Base-by-base conservation (phyloP, 164 flowering plant genomes). In the Dillenia suffruticosa region DNA sequence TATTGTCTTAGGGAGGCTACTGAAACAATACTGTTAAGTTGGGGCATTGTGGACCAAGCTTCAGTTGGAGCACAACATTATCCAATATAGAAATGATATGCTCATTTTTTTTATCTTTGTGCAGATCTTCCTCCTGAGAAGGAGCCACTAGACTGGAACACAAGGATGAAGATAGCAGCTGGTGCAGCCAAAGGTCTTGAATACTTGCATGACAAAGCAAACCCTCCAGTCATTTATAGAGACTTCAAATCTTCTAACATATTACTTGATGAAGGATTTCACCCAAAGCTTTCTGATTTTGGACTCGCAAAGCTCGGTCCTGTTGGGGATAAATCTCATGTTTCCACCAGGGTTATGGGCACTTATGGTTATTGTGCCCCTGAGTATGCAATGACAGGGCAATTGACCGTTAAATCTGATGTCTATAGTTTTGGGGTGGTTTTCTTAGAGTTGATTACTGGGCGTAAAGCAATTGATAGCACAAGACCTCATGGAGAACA, bases 231-330 rank as follows among this genome's bases (percentile, higher is more conserved):
- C 62, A 83, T 83, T 58, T 83, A 83, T 53, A 68, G 85, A 56
- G 84, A 83, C 56, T 83, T 83, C 70, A 83, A 83, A 63, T 83
- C 88, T 17, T 81, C 88, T 49, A 83, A 83, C 72, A 83, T 83
- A 61, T 75, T 83, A 46, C 63, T 83, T 9, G 82, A 76, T 2
- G 83, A 77, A 73, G 86, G 75, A 12, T 84, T 62, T 62, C 67
- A 72, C 15, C 86, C 88, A 22, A 84, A 84, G 76, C 84, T 84
- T 40, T 84, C 88, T 46, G 88, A 84, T 65, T 84, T 84, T 65
- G 88, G 88, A 44, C 84, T 84, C 12, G 88, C 86, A 56, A 81
- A 84, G 69, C 81, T 84, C 10, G 88, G 88, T 54, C 88, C 88
- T 16, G 73, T 74, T 12, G 88, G 84, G 46, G 88, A 83, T 70